Percentiles rank a stretch among this genome's conserved stretches.
Evolutionary conservation across 768 basidiomycete species (phyloP).

Genomic region (Sporobolomyces roseus): DNA sequence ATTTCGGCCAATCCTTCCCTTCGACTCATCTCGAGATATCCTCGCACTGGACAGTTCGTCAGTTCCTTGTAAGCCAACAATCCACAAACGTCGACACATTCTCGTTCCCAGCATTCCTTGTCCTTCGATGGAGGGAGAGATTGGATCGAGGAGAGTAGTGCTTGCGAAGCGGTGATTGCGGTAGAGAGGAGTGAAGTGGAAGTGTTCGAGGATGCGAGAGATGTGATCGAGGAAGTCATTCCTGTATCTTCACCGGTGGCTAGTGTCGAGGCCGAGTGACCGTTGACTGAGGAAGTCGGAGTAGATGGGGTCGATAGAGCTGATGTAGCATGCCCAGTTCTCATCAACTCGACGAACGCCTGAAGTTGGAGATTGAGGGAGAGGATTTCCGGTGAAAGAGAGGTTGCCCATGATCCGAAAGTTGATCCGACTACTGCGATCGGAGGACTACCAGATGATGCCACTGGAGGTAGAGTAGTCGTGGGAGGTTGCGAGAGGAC

Average conservation of each 20-base stretch:
- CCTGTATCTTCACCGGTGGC: conserved; percentile 25
- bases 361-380: conserved; percentile 80
- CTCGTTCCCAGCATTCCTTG: conserved; percentile 61
- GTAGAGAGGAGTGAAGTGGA: conserved; percentile 37
- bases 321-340: conserved; percentile 58
- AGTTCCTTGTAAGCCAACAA: conserved; percentile 79
- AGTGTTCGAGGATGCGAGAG: conserved; percentile 14
- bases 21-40: conserved; percentile 70
- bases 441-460: neutral
- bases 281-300: conserved; percentile 19
- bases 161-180: conserved; percentile 53
- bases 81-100: conserved; percentile 69
- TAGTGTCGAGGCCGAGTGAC: neutral
- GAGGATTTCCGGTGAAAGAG: conserved; percentile 70
- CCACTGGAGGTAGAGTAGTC: neutral
- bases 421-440: conserved; percentile 21
- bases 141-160: conserved; percentile 63
- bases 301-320: conserved; percentile 30
- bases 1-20: conserved; percentile 80
- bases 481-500: conserved; percentile 5
- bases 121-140: conserved; percentile 59
- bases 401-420: conserved; percentile 47
- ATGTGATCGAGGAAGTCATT: conserved; percentile 27
- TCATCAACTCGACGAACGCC: conserved; percentile 78
- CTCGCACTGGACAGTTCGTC: conserved; percentile 67